Conservation (phyloP, 768 basidiomycete genomes). For the Wakefieldia striispora region DNA sequence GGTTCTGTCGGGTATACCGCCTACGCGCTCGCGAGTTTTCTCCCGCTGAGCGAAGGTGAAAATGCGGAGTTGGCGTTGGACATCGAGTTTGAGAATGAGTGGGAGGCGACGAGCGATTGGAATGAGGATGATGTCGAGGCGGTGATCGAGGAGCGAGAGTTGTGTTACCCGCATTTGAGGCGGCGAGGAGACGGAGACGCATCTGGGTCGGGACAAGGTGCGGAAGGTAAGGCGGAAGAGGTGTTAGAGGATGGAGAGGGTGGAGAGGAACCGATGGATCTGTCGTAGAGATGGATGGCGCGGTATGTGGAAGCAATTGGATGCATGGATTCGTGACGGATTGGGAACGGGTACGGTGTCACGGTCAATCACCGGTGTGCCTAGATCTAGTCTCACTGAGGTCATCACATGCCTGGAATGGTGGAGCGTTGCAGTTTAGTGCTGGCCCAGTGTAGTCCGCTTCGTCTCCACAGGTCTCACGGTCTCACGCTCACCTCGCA, state of each 20-base stretch:
- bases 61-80: constrained; percentile 57
- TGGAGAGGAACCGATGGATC: constrained; percentile 42
- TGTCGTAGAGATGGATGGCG: constrained; percentile 20
- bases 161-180: constrained; percentile 56
- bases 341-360: too few relatives aligned
- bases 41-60: constrained; percentile 43
- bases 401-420: too few relatives aligned
- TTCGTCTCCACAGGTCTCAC: too few relatives aligned
- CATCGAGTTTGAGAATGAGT: constrained; percentile 86
- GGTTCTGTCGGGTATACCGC: constrained; percentile 2
- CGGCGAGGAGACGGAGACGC: background rate
- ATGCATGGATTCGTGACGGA: too few relatives aligned
- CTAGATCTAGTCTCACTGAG: too few relatives aligned
- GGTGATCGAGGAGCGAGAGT: constrained; percentile 61
- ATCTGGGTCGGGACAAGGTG: background rate
- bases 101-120: constrained; percentile 90
- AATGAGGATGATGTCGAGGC: constrained; percentile 87
- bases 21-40: constrained; percentile 22
- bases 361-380: too few relatives aligned
- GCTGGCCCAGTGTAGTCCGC: too few relatives aligned
- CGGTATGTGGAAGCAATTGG: too few relatives aligned
- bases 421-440: too few relatives aligned
- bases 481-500: too few relatives aligned
- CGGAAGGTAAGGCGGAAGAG: background rate
- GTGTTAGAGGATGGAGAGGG: constrained; percentile 35